Percentiles rank a stretch among this genome's conserved stretches.
Conservation (phyloP, 2,329 filamentous ascomycete genomes). For the Didymella pinodella region DNA sequence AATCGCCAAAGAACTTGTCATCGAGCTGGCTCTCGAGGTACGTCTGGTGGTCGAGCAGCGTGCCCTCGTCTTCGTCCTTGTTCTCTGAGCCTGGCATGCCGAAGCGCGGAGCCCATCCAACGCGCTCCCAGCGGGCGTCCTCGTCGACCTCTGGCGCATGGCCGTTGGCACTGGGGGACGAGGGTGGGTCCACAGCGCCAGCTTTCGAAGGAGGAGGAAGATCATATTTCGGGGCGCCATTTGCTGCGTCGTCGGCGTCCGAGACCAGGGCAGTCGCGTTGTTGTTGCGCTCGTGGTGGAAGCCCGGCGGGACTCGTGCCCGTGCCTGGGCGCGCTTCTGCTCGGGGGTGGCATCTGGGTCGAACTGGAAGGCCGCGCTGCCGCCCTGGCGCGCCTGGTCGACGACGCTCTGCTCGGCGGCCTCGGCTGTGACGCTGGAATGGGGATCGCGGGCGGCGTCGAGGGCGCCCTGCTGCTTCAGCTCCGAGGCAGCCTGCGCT, state of each 20-base stretch:
- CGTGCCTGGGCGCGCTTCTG: constrained; percentile 83
- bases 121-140: constrained; percentile 62
- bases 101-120: constrained; percentile 90
- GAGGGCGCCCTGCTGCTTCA: constrained; percentile 81
- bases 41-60: constrained; percentile 85
- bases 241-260: constrained; percentile 63
- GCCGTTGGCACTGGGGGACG: constrained; percentile 62
- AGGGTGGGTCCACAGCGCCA: constrained; percentile 66
- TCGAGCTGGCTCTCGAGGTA: constrained; percentile 83
- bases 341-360: constrained; percentile 82
- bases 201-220: constrained; percentile 77
- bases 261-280: constrained; percentile 77
- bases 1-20: constrained; percentile 93
- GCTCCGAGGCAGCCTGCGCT: constrained; percentile 62
- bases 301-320: constrained; percentile 69
- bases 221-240: constrained; percentile 68
- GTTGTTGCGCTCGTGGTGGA: constrained; percentile 67
- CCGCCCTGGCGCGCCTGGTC: constrained; percentile 82
- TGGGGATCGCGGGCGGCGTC: constrained; percentile 78
- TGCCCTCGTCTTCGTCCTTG: constrained; percentile 66
- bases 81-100: constrained; percentile 63
- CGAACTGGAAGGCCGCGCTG: constrained; percentile 80
- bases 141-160: constrained; percentile 62
- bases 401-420: constrained; percentile 76
- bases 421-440: constrained; percentile 70